Evolutionary conservation across 2,329 filamentous ascomycete species (phyloP).

Genomic region (Nothophaeocryptopus gaeumannii): DNA sequence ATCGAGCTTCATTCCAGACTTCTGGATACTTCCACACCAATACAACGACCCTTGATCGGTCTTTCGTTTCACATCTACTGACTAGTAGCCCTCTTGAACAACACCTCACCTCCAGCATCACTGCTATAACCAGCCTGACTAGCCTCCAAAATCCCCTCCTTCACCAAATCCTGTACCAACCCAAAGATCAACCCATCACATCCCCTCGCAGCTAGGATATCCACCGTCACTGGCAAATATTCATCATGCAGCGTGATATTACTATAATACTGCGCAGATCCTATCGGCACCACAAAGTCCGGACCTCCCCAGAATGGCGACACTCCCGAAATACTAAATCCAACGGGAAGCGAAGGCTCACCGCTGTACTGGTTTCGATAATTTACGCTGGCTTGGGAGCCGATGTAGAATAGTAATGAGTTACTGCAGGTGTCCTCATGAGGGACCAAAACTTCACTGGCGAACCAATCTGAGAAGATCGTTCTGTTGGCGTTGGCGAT

Average conservation of each 20-base stretch:
- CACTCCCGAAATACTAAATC: conserved; percentile 48
- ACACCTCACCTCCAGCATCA: conserved; percentile 41
- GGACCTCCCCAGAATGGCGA: conserved; percentile 49
- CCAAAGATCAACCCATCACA: conserved; percentile 60
- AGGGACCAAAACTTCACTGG: conserved; percentile 43
- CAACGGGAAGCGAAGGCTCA: conserved; percentile 47
- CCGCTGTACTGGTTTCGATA: conserved; percentile 47
- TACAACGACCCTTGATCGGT: too few species aligned
- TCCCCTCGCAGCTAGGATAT: conserved; percentile 57
- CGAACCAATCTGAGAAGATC: conserved; percentile 50
- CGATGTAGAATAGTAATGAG: conserved; percentile 50
- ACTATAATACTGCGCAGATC: conserved; percentile 45
- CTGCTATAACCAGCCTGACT: conserved; percentile 45
- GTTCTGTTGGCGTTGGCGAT: conserved; percentile 52
- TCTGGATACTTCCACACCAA: too few species aligned
- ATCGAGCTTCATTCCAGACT: too few species aligned
- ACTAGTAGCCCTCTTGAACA: conserved; percentile 31
- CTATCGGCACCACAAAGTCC: conserved; percentile 46
- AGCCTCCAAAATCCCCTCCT: conserved; percentile 48
- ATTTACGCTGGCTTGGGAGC: conserved; percentile 39
- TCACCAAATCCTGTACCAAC: conserved; percentile 52
- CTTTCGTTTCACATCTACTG: neutral
- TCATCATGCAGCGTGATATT: conserved; percentile 51
- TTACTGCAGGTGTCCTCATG: conserved; percentile 49
- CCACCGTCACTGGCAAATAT: conserved; percentile 56